A percentile compares a stretch with the other conserved stretches of the same genome.
These are phyloP conservation scores for Stephanodiscus triporus DNA, from an alignment of 108 stramenopile species.

Conservation along the genomic window DNA sequence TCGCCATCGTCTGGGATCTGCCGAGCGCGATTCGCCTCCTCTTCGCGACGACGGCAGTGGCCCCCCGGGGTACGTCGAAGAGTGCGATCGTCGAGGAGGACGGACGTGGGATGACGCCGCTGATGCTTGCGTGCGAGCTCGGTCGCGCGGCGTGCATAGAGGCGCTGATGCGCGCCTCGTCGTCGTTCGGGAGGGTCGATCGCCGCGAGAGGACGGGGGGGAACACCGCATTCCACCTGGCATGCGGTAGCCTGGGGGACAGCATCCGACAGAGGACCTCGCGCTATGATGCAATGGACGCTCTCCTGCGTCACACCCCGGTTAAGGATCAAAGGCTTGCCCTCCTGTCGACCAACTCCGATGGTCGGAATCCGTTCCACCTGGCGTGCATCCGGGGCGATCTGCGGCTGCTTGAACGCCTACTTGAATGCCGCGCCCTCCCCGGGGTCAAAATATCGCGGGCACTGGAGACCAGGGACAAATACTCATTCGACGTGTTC, in stretches of 20 bases:
- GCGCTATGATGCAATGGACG: constrained; percentile 18
- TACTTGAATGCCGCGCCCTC: constrained; percentile 42
- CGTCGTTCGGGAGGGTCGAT: constrained; percentile 24
- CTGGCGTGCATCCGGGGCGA: constrained; percentile 60
- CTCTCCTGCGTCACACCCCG: constrained; percentile 28
- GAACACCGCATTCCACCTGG: constrained; percentile 45
- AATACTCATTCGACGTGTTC: constrained; percentile 52
- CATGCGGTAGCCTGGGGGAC: background rate
- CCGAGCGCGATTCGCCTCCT: constrained; percentile 26
- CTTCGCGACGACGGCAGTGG: background rate
- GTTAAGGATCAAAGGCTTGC: constrained; percentile 34
- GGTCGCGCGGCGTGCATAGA: constrained; percentile 57
- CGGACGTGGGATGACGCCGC: constrained; percentile 33
- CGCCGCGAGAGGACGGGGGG: constrained; percentile 33
- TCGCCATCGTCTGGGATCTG: constrained; percentile 23
- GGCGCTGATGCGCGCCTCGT: constrained; percentile 40
- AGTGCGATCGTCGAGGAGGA: constrained; percentile 30
- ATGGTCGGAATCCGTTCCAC: constrained; percentile 61
- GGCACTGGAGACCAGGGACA: constrained; percentile 56
- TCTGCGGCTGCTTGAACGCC: constrained; percentile 53
- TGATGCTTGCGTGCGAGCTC: constrained; percentile 62
- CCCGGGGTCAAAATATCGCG: constrained; percentile 47
- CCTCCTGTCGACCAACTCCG: constrained; percentile 53
- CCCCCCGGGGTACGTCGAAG: background rate
- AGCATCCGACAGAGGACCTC: background rate